Conservation (phyloP, 2,329 filamentous ascomycete genomes). For the Botrytis medusae region DNA sequence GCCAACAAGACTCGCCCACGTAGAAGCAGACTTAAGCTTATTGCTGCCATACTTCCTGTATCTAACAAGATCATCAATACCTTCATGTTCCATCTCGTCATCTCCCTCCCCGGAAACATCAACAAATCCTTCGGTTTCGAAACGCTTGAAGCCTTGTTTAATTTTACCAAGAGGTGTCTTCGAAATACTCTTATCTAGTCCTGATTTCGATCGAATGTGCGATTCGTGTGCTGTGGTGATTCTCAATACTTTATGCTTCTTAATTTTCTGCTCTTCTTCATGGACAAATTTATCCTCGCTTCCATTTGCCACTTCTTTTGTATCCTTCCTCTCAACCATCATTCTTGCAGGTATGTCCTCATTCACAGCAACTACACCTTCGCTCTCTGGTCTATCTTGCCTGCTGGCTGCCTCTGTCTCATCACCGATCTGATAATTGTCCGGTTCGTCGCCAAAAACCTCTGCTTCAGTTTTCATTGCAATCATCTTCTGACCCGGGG, state of each 20-base stretch:
- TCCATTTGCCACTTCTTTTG: not conserved
- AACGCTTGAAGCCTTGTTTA: not conserved
- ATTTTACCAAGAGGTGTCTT: not conserved
- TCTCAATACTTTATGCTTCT: not conserved
- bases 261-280: not conserved
- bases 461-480: conserved; percentile 1
- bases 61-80: not conserved
- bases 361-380: not conserved
- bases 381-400: not conserved
- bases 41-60: not conserved
- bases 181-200: not conserved
- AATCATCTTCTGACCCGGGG: conserved; percentile 31
- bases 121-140: not conserved
- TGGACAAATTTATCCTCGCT: not conserved
- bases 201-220: not conserved
- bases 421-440: not conserved
- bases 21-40: not conserved
- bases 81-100: conserved; percentile 3
- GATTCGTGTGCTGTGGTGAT: conserved; percentile 5
- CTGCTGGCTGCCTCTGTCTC: not conserved
- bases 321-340: not conserved
- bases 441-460: conserved; percentile 6
- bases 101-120: not conserved
- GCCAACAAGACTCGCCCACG: not conserved
- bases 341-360: too few relatives aligned